Base-by-base conservation (phyloP, 257 asterid genomes). In the Sherardia arvensis region DNA sequence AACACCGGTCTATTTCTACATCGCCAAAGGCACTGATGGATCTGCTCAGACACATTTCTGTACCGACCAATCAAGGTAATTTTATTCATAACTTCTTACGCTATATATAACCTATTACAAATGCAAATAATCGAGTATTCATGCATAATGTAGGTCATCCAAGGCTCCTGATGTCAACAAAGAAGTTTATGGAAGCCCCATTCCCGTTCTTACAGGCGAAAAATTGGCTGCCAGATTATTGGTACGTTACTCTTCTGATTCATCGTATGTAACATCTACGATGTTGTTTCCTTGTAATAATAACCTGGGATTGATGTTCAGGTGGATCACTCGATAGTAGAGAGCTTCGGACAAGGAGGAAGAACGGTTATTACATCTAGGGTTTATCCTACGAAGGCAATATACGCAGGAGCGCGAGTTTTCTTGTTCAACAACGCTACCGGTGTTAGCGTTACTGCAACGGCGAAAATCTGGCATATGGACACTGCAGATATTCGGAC, bases 311-410 rank as follows among this genome's bases (percentile, higher is more conserved):
- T 8, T n/a, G n/a, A 20, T 49, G 0, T 53, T 8, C 66, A 84
- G 97, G 97, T 84, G 23, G 97, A 91, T 78, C 97, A 91, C 66
- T 91, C 97, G 8, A 85, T 85, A 7, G 78, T 85, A 15, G 97
- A 91, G 81, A 91, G 97, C 82, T 91, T 84, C 73, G 96, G 83
- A 22, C 97, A 91, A 73, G 96, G 91, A 58, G 96, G 96, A 47
- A 77, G 96, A 73, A 72, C 69, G 27, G 95, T 85, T 1, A 84
- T 91, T 32, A 77, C 97, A 1, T 91, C 96, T 17, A 57, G 97
- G 74, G 67, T 87, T 18, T 91, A 91, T 64, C 97, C 97, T 3
- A 87, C 97, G 0, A 77, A 68, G 61, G 96, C 97, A 17, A 75
- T 82, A 1, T 58, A 80, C 30, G 74, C 75, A n/a, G 87, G 82